Base-by-base conservation (phyloP, 352 stramenopile species). In the Pilasporangium apinafurcum region DNA sequence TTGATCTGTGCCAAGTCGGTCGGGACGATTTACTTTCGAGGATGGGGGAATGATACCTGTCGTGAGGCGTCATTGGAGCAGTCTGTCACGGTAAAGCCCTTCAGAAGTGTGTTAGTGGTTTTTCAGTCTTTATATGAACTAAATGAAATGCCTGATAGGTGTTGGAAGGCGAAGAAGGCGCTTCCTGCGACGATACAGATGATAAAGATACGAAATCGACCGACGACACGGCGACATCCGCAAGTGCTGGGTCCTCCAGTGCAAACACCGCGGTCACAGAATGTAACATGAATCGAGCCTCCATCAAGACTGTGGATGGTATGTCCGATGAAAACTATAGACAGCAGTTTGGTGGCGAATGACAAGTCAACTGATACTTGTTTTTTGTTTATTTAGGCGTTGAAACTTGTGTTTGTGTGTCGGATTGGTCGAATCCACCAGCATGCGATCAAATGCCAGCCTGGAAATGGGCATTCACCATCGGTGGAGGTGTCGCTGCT, bases 381-480 rank as follows among this genome's bases (percentile, higher is more conserved):
- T 14, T 41, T 14, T 41, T 5, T 41, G 18, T 41, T 4, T 27
- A 16, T 25, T 10, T 4, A 49, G 45, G 63, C n/a, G 36, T 56
- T 17, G 45, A 56, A 21, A 49, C 51, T 13, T 86, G 73, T 22
- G 68, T 82, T 17, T 86, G 73, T 35, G 69, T 80, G 13, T 81
- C 68, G 28, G 73, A 83, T 46, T 86, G 73, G 73, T 62, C 63
- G 1, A 66, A 74, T 20, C 65, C 73, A 26, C 73, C 73, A 1
- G 53, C 61, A 28, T 86, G 73, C 31, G 59, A 75, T 36, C 59
- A 53, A 36, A 75, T 69, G 62, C 69, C 73, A 2, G 51, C 68
- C 20, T 86, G 73, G 73, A 86, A 86, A 45, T 81, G 66, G 65
- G 18, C 77, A 25, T 56, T 83, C 3, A 86, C 73, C 0, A 59